Base-by-base conservation (phyloP, 2,329 filamentous ascomycete species). In the Dissoconium aciculare region DNA sequence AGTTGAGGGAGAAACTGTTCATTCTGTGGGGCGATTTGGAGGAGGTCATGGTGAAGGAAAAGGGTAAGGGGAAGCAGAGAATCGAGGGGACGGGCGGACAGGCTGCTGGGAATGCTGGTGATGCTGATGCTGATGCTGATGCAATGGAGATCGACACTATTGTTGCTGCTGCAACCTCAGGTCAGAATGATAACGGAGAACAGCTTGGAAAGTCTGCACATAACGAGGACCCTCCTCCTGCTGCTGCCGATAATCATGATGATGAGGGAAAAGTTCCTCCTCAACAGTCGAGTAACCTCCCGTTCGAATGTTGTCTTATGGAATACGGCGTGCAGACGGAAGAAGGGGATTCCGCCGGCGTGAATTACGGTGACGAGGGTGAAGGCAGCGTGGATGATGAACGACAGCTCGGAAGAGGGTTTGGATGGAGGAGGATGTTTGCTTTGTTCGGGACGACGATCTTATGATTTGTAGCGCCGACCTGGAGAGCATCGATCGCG, bases 1-100 rank as follows among this genome's bases (percentile, higher is more conserved):
- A 52, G 5, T 56, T 94, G 4, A 67, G 71, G 30, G 71, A 91
- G 42, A 74, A 69, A 43, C 61, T 94, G 33, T 87, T 77, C 49
- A 59, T 71, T 19, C 62, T 94, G 2, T 95, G 87, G 85, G 87
- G 87, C 2, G 71, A 93, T 37, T 61, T 94, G 1, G 74, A 85
- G 48, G 82, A 92, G 49, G 53, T 60, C 28, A 82, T 15, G n/a
- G 35, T 33, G 11, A 41, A 33, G 12, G 31, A 33, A 14, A 37
- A 23, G 4, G 30, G 33, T 3, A 32, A 39, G 8, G 31, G 9
- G 14, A 5, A 39, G 16, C 19, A n/a, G 19, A 23, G 19, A 8
- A 23, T 23, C 15, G 23, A 11, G 11, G 13, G 21, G 11, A 9
- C 12, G 35, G 26, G 15, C n/a, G n/a, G n/a, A n/a, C n/a, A n/a